Evolutionary conservation across 2,329 filamentous ascomycete species (phyloP), one percentile per base, ranked within the genome.

Genomic region (Penicillium brevicompactum): DNA sequence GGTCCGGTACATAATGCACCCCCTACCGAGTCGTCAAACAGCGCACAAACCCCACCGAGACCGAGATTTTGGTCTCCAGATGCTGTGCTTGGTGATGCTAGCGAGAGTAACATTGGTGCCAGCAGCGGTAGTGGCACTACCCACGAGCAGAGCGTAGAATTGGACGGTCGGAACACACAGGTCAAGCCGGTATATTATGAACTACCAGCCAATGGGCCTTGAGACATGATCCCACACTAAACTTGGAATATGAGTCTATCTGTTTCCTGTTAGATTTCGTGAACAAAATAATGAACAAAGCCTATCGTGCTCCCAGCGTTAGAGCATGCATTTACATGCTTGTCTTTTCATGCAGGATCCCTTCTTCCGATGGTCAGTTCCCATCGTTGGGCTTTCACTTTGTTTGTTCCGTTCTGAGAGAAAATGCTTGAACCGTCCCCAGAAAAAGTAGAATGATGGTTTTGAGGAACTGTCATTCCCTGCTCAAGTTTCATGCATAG

Each of bases 161-260:
- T 60, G 31, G 58, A 60, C 37, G 56, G 47, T 1, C 27, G 56
- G 4, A 46, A 24, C 14, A 60, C 52, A 31, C 41, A 60, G 48
- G 38, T 56, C 21, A 16, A 54, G 21, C 56, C 58, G 13, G 56
- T 60, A 18, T 60, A 60, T 47, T 53, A 60, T 37, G 56, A 60
- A 16, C 14, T 37, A 37, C 34, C 34, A 6, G 34, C 34, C 14
- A 37, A n/a, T 37, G 34, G 34, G 5, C 14, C 34, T 37, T 37
- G 14, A 37, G 13, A 5, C 13, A n/a, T 6, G 7, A 37, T 37
- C 8, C 24, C 24, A 27, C 8, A 8, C 24, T 8, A 8, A 27
- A 5, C 24, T 27, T 27, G 24, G 24, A 27, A 27, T 27, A 6
- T 27, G 24, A 8, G 24, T 27, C 24, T 27, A 27, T 5, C 8